Percentiles rank a stretch among this genome's conserved stretches.
Conservation (phyloP, 2,329 filamentous ascomycete species). For the Colletotrichum neosansevieriae region DNA sequence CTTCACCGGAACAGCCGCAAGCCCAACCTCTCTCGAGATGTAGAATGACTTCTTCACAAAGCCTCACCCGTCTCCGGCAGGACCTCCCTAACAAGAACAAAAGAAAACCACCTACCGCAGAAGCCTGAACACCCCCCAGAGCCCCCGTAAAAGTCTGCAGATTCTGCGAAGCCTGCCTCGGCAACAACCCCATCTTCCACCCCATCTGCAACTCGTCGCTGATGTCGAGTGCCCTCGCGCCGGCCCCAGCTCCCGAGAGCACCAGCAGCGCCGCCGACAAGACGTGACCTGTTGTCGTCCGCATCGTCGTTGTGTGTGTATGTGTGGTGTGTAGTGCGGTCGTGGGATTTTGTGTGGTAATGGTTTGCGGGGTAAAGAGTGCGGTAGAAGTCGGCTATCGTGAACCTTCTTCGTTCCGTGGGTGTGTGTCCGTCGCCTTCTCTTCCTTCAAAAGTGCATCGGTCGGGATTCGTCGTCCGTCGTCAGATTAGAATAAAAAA, state of each 20-base stretch:
- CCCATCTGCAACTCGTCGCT: constrained; percentile 49
- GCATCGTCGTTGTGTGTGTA: constrained; percentile 4
- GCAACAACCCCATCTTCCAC: constrained; percentile 52
- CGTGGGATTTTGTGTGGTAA: neutral
- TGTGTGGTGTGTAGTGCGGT: neutral
- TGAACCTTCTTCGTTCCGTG: constrained; percentile 3
- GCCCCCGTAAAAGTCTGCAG: constrained; percentile 57
- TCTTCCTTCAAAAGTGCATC: neutral
- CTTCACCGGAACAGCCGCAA: neutral
- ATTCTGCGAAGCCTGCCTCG: constrained; percentile 49
- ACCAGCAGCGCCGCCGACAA: constrained; percentile 11
- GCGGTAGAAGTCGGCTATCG: neutral
- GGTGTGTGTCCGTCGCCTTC: neutral
- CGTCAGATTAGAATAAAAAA: neutral
- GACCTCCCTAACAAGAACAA: too few species aligned
- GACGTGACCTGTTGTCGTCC: neutral
- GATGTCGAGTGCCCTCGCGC: constrained; percentile 44
- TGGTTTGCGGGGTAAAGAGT: constrained; percentile 2
- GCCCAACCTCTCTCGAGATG: neutral
- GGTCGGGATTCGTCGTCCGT: neutral
- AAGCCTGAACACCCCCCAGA: constrained; percentile 53
- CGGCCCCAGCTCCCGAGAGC: constrained; percentile 26
- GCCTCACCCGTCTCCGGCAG: too few species aligned
- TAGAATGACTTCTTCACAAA: too few species aligned
- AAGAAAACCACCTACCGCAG: constrained; percentile 47